These are phyloP conservation scores for Coniferiporia sulphurascens DNA, from an alignment of 1,284 basidiomycete species.

Conservation along the genomic window DNA sequence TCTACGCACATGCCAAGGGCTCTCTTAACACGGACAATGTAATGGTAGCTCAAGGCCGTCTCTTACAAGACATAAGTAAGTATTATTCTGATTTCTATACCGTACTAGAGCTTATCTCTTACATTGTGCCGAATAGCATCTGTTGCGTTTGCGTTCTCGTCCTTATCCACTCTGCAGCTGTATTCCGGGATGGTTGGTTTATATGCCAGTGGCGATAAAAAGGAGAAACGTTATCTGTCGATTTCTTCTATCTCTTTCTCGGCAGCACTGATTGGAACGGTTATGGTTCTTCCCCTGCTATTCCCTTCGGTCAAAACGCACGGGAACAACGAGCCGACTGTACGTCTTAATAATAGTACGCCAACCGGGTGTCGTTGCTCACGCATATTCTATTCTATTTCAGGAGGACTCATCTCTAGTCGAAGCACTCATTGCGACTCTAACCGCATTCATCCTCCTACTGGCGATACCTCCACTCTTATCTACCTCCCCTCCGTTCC, in stretches of 20 bases:
- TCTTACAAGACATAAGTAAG: slow-evolving; percentile 65
- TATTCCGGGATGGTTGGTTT: slow-evolving; percentile 53
- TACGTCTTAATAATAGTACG: slow-evolving; percentile 6
- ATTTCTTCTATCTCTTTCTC: slow-evolving; percentile 53
- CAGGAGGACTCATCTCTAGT: slow-evolving; percentile 27
- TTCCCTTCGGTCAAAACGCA: slow-evolving; percentile 41
- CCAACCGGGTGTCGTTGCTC: slow-evolving; percentile 12
- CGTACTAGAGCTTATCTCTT: not conserved
- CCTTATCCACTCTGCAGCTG: slow-evolving; percentile 57
- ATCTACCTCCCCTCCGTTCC: slow-evolving; percentile 46
- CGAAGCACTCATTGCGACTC: slow-evolving; percentile 33
- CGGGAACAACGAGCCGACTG: slow-evolving; percentile 3
- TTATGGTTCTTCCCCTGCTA: slow-evolving; percentile 53
- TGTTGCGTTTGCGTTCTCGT: slow-evolving; percentile 59
- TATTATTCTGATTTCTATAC: slow-evolving; percentile 20
- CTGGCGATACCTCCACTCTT: slow-evolving; percentile 58
- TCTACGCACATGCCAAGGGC: slow-evolving; percentile 45
- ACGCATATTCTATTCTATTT: not conserved
- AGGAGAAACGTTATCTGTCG: slow-evolving; percentile 46
- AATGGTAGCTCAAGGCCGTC: slow-evolving; percentile 39
- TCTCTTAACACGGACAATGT: slow-evolving; percentile 33
- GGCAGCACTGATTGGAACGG: slow-evolving; percentile 43
- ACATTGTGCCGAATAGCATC: slow-evolving; percentile 33
- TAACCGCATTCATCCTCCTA: slow-evolving; percentile 51
- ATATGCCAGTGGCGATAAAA: slow-evolving; percentile 33